A percentile compares a stretch with the other conserved stretches of the same genome.
Evolutionary conservation across 257 asterid genomes (phyloP).

Genomic region (Solanum sitiens): DNA sequence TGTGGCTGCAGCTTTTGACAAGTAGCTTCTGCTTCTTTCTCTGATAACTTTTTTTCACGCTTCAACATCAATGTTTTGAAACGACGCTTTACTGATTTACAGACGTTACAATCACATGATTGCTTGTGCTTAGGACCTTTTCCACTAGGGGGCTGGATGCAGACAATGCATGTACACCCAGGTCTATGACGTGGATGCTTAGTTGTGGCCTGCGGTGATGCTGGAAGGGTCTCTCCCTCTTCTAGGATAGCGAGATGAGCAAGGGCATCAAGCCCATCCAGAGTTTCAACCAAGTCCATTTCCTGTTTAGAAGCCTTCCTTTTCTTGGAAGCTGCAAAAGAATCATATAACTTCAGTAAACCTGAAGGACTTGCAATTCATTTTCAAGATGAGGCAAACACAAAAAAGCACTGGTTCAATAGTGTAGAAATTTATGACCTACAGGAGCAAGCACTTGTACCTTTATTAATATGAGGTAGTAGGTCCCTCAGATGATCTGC

Average conservation of each 20-base stretch:
- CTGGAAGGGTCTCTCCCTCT: conserved; percentile 31
- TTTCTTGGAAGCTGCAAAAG: conserved; percentile 35
- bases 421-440: background rate
- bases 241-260: conserved; percentile 55
- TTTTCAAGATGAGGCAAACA: background rate
- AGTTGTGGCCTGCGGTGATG: conserved; percentile 40
- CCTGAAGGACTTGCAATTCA: background rate
- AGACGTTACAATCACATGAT: conserved; percentile 53
- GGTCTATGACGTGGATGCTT: conserved; percentile 73
- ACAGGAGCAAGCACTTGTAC: conserved; percentile 13
- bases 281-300: conserved; percentile 21
- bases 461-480: conserved; percentile 32
- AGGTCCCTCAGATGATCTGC: conserved; percentile 45
- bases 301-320: conserved; percentile 30
- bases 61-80: conserved; percentile 51
- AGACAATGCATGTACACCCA: conserved; percentile 71
- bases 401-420: background rate
- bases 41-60: conserved; percentile 41
- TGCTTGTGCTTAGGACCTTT: conserved; percentile 56
- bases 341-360: background rate
- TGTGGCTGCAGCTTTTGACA: conserved; percentile 14
- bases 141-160: conserved; percentile 84
- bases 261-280: conserved; percentile 65
- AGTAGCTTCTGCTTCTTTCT: conserved; percentile 37
- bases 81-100: conserved; percentile 53